phyloP scores from a whole-genome alignment of 2,329 filamentous ascomycete genomes.

The Beauveria medogensis region DNA sequence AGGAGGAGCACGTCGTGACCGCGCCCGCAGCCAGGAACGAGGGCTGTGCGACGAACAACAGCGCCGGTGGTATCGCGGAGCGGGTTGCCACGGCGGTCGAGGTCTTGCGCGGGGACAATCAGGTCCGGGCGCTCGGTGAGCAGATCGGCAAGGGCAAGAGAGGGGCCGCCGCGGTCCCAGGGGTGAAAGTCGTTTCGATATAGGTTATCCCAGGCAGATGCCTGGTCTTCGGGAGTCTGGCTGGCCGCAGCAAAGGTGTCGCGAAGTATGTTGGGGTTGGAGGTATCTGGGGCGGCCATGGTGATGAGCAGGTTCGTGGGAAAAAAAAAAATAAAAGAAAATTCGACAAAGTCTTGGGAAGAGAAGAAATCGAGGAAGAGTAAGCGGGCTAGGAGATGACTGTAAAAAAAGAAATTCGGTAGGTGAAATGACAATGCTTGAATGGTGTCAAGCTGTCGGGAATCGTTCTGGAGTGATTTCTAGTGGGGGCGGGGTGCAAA shows the following conservation, averaged over 20 bases:
- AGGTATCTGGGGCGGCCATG: constrained; percentile 13
- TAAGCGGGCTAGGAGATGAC: not conserved
- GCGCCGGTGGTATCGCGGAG: constrained; percentile 18
- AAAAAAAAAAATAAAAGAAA: no score
- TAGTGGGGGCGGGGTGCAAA: constrained; percentile 8
- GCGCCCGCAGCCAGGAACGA: constrained; percentile 75
- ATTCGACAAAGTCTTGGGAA: no score
- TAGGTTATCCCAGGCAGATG: constrained; percentile 37
- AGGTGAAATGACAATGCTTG: no score
- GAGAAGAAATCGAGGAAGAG: not conserved
- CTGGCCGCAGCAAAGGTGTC: constrained; percentile 27
- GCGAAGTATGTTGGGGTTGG: constrained; percentile 20
- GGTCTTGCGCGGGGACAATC: constrained; percentile 28
- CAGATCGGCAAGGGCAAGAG: constrained; percentile 45
- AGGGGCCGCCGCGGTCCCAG: constrained; percentile 50
- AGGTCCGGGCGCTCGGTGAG: constrained; percentile 38
- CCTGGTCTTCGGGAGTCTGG: constrained; percentile 28
- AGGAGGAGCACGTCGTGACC: constrained; percentile 77
- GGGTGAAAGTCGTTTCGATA: constrained; percentile 39
- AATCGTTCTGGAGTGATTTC: not conserved
- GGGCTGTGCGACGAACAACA: constrained; percentile 34
- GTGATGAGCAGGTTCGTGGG: not conserved
- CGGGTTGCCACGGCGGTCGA: constrained; percentile 23
- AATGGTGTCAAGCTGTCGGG: not conserved
- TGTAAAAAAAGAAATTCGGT: not conserved